Percentiles rank a stretch among this genome's conserved stretches.
phyloP scores from a whole-genome alignment of 1,139 yeast genomes.

The Debaryomyces robertsiae region DNA sequence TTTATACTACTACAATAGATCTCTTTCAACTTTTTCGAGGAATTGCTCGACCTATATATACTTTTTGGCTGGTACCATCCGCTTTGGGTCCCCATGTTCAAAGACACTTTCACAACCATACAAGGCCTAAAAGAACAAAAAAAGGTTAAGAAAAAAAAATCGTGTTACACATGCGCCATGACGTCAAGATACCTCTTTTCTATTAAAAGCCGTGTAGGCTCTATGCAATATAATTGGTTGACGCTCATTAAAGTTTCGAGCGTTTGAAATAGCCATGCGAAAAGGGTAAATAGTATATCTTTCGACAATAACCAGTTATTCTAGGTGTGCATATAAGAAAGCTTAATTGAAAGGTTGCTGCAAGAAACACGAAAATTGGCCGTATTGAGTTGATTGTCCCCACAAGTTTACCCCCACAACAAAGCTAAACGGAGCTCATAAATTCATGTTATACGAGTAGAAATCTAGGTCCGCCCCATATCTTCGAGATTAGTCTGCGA shows the following conservation, averaged over 20 bases:
- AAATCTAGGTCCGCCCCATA: too few species aligned
- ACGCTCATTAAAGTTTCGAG: not conserved
- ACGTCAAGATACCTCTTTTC: not conserved
- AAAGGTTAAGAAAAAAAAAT: not conserved
- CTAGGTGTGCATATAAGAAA: slow-evolving; percentile 1
- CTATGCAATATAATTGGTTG: not conserved
- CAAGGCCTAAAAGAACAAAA: not conserved
- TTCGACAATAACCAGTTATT: slow-evolving; percentile 1
- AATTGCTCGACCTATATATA: not conserved
- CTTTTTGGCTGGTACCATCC: not conserved
- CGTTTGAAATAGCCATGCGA: not conserved
- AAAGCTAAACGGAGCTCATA: slow-evolving; percentile 8
- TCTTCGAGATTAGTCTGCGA: too few species aligned
- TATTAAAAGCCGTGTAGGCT: not conserved
- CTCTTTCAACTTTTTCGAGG: not conserved
- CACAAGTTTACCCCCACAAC: slow-evolving; percentile 8
- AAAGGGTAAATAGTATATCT: not conserved
- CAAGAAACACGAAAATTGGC: slow-evolving; percentile 8
- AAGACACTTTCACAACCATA: not conserved
- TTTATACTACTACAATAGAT: not conserved
- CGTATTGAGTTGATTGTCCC: slow-evolving; percentile 1
- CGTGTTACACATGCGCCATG: not conserved
- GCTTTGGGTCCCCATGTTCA: not conserved
- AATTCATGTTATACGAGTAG: slow-evolving; percentile 1
- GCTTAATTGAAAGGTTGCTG: slow-evolving; percentile 4